Evolutionary conservation across 371 early-diverging fungal species (phyloP).

Genomic region (Rhizopus stolonifer): DNA sequence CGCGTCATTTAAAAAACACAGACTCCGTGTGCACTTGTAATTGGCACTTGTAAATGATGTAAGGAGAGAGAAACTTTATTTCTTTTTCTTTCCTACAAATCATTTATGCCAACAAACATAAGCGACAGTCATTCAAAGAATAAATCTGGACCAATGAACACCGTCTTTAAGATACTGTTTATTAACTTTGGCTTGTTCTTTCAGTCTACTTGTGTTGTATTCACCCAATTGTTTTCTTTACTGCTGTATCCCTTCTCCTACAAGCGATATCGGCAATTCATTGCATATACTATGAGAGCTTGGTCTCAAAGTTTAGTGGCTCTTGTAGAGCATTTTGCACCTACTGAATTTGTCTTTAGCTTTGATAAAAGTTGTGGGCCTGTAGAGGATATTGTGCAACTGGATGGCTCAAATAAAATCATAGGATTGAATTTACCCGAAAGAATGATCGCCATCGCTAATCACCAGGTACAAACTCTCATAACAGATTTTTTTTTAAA

Average conservation of each 20-base stretch:
- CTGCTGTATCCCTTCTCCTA: constrained; percentile 37
- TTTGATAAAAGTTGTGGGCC: constrained; percentile 46
- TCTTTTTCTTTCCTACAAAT: no score
- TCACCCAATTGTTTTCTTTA: constrained; percentile 33
- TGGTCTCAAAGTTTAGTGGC: constrained; percentile 64
- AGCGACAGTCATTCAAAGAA: no score
- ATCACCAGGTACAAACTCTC: constrained; percentile 66
- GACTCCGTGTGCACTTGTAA: no score
- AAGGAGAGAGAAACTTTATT: no score
- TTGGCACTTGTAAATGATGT: no score
- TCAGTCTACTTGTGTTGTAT: constrained; percentile 33
- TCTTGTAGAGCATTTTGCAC: constrained; percentile 66
- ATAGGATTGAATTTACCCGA: constrained; percentile 42
- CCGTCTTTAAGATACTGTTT: constrained; percentile 21
- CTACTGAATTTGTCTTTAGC: constrained; percentile 57
- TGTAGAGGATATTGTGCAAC: constrained; percentile 24
- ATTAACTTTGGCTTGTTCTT: constrained; percentile 32
- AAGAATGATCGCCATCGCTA: constrained; percentile 63
- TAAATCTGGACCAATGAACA: constrained; percentile 19
- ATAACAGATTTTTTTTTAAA: not conserved
- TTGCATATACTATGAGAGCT: constrained; percentile 55
- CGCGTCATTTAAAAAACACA: no score
- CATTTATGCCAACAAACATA: no score
- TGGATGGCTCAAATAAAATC: constrained; percentile 16
- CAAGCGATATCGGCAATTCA: constrained; percentile 44